phyloP scores from a whole-genome alignment of 2,329 filamentous ascomycete species.

The Hypoxylon sp. region DNA sequence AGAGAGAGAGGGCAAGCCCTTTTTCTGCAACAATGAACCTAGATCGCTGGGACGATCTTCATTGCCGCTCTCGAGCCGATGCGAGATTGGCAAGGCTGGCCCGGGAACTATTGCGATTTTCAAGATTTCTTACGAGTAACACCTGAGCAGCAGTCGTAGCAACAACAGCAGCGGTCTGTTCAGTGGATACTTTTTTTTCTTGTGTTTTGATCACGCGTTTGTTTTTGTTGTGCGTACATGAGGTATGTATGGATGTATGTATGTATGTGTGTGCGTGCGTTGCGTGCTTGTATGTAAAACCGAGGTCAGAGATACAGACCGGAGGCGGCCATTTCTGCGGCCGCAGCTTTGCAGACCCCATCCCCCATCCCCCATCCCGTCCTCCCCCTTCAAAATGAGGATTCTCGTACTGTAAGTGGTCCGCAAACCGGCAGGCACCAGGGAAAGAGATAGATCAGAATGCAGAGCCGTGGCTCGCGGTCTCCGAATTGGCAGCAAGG shows the following conservation, averaged over 20 bases:
- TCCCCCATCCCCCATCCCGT: slow-evolving; percentile 17
- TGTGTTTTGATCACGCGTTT: slow-evolving; percentile 25
- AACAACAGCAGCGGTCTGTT: not conserved
- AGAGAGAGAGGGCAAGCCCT: slow-evolving; percentile 10
- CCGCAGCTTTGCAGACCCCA: slow-evolving; percentile 21
- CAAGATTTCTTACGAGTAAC: slow-evolving; percentile 14
- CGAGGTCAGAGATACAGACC: slow-evolving; percentile 5
- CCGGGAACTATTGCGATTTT: slow-evolving; percentile 14
- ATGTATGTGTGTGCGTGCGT: slow-evolving; percentile 2
- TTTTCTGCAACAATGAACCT: slow-evolving; percentile 36
- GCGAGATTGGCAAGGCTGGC: slow-evolving; percentile 42
- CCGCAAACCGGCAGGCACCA: slow-evolving; percentile 20
- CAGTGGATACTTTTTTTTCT: slow-evolving; percentile 1
- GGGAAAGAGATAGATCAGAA: slow-evolving; percentile 42
- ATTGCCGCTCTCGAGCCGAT: slow-evolving; percentile 37
- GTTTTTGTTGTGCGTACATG: slow-evolving; percentile 1
- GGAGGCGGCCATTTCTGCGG: slow-evolving; percentile 32
- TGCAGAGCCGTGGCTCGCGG: slow-evolving; percentile 33
- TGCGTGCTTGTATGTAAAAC: slow-evolving; percentile 4
- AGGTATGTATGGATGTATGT: too few relatives aligned
- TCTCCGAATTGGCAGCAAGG: slow-evolving; percentile 34
- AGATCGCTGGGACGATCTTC: slow-evolving; percentile 45
- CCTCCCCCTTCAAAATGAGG: slow-evolving; percentile 35
- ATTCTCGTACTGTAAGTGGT: slow-evolving; percentile 32
- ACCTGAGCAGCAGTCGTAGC: slow-evolving; percentile 2